Evolutionary conservation across 768 basidiomycete species (phyloP).

Genomic region (Lactifluus pinguis): DNA sequence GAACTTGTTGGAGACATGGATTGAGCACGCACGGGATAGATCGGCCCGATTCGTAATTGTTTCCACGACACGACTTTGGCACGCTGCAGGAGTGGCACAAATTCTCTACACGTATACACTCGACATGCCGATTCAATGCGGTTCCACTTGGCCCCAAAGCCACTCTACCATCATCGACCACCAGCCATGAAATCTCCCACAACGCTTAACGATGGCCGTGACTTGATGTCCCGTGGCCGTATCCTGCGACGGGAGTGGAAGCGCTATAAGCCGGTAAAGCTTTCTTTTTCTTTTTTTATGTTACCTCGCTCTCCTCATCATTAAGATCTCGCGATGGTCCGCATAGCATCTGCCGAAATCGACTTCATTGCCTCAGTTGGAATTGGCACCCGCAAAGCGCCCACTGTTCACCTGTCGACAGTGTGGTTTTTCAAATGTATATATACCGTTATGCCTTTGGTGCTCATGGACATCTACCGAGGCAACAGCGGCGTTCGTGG

Average conservation of each 20-base stretch:
- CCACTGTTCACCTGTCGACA: slow-evolving; percentile 15
- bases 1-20: slow-evolving; percentile 36
- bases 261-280: slow-evolving; percentile 1
- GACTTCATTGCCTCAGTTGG: slow-evolving; percentile 14
- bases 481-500: slow-evolving; percentile 5
- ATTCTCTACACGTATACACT: too few relatives aligned
- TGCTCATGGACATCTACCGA: slow-evolving; percentile 17
- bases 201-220: not conserved
- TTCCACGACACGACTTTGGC: too few relatives aligned
- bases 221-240: slow-evolving; percentile 14
- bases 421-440: slow-evolving; percentile 16
- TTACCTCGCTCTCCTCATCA: not conserved
- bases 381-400: slow-evolving; percentile 10
- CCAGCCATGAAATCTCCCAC: not conserved
- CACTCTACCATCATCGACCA: not conserved
- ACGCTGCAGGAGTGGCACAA: too few relatives aligned
- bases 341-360: slow-evolving; percentile 16
- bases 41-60: not conserved
- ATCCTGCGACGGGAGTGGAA: slow-evolving; percentile 15
- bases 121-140: slow-evolving; percentile 5
- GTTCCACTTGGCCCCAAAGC: not conserved
- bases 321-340: not conserved
- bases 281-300: not conserved
- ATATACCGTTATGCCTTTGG: slow-evolving; percentile 19
- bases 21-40: not conserved